A percentile compares a stretch with the other conserved stretches of the same genome.
These are phyloP conservation scores for Pseudoperonospora humuli DNA, from an alignment of 352 stramenopile species.

Conservation along the genomic window DNA sequence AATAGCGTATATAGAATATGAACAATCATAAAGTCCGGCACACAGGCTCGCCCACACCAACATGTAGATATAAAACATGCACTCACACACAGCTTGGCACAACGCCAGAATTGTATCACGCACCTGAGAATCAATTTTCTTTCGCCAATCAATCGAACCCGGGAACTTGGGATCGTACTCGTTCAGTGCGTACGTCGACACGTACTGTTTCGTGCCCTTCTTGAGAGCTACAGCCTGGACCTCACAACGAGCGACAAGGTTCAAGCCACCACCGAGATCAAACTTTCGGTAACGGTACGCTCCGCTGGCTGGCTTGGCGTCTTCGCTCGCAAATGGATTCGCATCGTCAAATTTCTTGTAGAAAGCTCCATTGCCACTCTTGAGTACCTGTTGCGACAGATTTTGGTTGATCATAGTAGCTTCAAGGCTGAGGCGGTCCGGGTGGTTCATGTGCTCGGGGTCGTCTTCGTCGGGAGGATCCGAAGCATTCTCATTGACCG, in stretches of 20 bases:
- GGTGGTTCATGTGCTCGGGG: slow-evolving; percentile 92
- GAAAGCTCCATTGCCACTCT: slow-evolving; percentile 31
- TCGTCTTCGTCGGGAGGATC: slow-evolving; percentile 84
- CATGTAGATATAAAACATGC: slow-evolving; percentile 9
- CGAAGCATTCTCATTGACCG: slow-evolving; percentile 93
- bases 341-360: slow-evolving; percentile 62
- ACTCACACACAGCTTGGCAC: slow-evolving; percentile 11
- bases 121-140: slow-evolving; percentile 94
- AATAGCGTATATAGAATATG: slow-evolving; percentile 61
- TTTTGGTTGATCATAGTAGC: slow-evolving; percentile 99
- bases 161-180: slow-evolving; percentile 93
- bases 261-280: slow-evolving; percentile 82
- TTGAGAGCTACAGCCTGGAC: slow-evolving; percentile 89
- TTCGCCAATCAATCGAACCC: slow-evolving; percentile 88
- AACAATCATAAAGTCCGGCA: slow-evolving; percentile 60
- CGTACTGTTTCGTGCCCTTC: slow-evolving; percentile 86
- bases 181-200: slow-evolving; percentile 95
- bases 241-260: slow-evolving; percentile 92
- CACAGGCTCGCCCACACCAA: slow-evolving; percentile 7
- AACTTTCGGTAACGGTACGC: slow-evolving; percentile 98
- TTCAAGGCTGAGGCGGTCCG: slow-evolving; percentile 92
- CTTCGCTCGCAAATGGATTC: slow-evolving; percentile 94
- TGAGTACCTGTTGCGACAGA: slow-evolving; percentile 96
- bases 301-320: slow-evolving; percentile 86
- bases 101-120: slow-evolving; percentile 11